Conservation (phyloP, 1,284 basidiomycete species). For the Retiboletus flavoniger region DNA sequence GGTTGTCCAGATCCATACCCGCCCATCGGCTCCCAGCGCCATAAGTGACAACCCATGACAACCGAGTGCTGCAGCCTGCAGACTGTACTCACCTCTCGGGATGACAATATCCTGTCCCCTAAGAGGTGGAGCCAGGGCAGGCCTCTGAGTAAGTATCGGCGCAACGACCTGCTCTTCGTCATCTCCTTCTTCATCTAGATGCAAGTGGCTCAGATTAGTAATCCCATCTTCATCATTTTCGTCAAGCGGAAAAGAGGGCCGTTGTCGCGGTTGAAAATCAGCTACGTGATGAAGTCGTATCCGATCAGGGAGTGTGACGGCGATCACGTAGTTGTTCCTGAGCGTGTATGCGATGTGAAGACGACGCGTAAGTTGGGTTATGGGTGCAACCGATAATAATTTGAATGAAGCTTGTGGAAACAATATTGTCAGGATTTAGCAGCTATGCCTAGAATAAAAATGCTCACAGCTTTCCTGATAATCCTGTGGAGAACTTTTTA, state of each 20-base stretch:
- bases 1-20: constrained; percentile 31
- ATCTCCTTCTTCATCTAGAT: constrained; percentile 33
- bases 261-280: constrained; percentile 41
- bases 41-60: constrained; percentile 45
- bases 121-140: constrained; percentile 23
- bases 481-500: constrained; percentile 45
- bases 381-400: constrained; percentile 49
- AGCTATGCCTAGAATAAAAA: not conserved
- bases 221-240: constrained; percentile 20
- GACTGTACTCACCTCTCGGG: constrained; percentile 5
- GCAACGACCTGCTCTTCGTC: constrained; percentile 18
- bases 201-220: constrained; percentile 16
- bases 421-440: constrained; percentile 9
- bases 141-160: constrained; percentile 2
- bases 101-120: constrained; percentile 22
- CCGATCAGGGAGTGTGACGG: constrained; percentile 42
- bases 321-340: constrained; percentile 51
- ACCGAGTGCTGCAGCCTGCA: constrained; percentile 43
- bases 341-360: constrained; percentile 46
- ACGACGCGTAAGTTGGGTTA: constrained; percentile 42
- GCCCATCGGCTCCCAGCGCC: constrained; percentile 20
- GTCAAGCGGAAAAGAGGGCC: constrained; percentile 25
- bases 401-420: constrained; percentile 57
- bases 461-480: constrained; percentile 66
- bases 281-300: constrained; percentile 50